Base-by-base conservation (phyloP, 202 grass and related monocot genomes). In the Alloteropsis angusta region DNA sequence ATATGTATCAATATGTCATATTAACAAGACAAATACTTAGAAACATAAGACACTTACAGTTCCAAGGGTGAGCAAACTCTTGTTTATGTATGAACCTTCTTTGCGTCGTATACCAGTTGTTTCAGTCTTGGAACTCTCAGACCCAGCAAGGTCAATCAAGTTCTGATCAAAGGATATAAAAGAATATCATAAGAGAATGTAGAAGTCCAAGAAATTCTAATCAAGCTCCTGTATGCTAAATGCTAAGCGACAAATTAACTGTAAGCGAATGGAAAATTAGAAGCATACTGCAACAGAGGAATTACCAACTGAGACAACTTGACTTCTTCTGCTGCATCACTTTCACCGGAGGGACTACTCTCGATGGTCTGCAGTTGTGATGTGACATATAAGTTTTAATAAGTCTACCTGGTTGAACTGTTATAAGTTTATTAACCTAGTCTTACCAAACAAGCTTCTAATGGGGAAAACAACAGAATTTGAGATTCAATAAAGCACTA, bases 71-170 rank as follows among this genome's bases (percentile, higher is more conserved):
- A 97, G 94, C 71, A 97, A 80, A 85, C 94, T 97, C 75, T 97
- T 97, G 78, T 97, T 97, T 85, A 97, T 97, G 70, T 93, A 97
- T 84, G 94, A 94, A 88, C 94, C 94, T 77, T 97, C 95, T 80
- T 97, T 97, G 47, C 95, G 92, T 35, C 95, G 87, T 82, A 97
- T 76, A 46, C 95, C 95, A 78, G 89, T 94, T 84, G 95, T 97
- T 91, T 97, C 95, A 56, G 95, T 88, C 80, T 97, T 97, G 5
- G 95, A 97, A 85, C 95, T 97, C 89, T 97, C 95, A 49, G 91
- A 97, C 1, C 95, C 95, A 63, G 95, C 95, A 82, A 97, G 91
- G 72, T 97, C 95, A 92, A 97, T 97, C 81, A 97, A 90, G 78
- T 97, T 92, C 95, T 94, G 75, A 60, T 78, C 84, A 84, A 82